Conservation (phyloP, 169 alveolate species). For the Neospora caninum region DNA sequence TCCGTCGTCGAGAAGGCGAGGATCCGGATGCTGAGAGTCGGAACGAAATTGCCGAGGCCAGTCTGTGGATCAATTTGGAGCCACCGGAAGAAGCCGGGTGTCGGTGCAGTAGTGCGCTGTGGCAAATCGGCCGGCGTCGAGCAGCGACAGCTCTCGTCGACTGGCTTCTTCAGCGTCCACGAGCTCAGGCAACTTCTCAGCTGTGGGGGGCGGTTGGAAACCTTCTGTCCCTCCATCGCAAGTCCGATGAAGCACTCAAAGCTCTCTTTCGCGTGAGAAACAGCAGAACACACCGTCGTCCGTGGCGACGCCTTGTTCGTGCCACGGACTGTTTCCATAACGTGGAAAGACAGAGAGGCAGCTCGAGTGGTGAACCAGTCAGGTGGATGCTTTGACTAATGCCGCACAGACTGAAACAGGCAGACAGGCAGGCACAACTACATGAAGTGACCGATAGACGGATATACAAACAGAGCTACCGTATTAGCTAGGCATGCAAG, state of each 20-base stretch:
- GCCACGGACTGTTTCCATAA: too few relatives aligned
- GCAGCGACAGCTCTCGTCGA: slow-evolving; percentile 28
- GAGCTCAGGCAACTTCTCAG: neutral
- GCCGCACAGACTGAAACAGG: too few relatives aligned
- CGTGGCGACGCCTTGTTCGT: too few relatives aligned
- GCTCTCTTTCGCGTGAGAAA: slow-evolving; percentile 3
- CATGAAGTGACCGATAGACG: too few relatives aligned
- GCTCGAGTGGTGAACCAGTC: too few relatives aligned
- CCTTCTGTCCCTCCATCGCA: neutral
- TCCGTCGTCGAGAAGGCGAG: neutral
- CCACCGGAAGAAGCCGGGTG: slow-evolving; percentile 21
- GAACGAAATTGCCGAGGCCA: neutral
- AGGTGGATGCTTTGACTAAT: too few relatives aligned
- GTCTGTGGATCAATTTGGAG: neutral
- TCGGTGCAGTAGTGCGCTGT: slow-evolving; percentile 24
- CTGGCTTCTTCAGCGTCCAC: slow-evolving; percentile 6
- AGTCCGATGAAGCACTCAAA: slow-evolving; percentile 22
- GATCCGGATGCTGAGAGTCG: neutral
- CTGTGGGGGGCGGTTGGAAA: slow-evolving; percentile 24
- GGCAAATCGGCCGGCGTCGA: neutral
- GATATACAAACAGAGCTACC: too few relatives aligned
- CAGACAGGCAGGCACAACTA: too few relatives aligned
- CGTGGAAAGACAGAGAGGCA: too few relatives aligned
- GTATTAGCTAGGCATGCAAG: too few relatives aligned
- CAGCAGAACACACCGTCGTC: neutral